These are phyloP conservation scores for Fusarium sp. DNA, from an alignment of 2,329 filamentous ascomycete genomes.

Conservation along the genomic window DNA sequence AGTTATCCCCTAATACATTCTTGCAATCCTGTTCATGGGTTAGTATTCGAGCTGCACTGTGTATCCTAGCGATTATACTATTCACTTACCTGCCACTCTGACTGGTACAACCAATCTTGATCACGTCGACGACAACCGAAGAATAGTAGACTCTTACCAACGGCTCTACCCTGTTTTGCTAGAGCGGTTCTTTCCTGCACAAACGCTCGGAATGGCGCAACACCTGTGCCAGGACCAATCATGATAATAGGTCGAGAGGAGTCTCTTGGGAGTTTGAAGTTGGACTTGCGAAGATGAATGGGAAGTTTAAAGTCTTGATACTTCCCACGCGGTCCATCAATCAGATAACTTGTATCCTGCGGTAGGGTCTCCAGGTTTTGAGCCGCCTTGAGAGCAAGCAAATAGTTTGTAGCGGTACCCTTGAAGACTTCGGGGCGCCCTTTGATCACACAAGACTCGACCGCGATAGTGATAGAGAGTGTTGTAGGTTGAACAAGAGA, in stretches of 20 bases:
- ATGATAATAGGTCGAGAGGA: slow-evolving; percentile 3
- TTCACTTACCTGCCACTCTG: slow-evolving; percentile 1
- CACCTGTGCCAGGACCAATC: slow-evolving; percentile 23
- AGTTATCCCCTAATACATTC: fast-evolving
- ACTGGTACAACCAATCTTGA: background rate
- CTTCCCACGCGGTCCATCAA: background rate
- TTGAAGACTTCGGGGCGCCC: slow-evolving; percentile 1
- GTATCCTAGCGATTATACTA: fast-evolving
- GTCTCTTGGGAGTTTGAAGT: slow-evolving; percentile 15
- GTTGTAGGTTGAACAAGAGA: slow-evolving; percentile 17
- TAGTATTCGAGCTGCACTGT: background rate
- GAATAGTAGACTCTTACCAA: slow-evolving; percentile 9
- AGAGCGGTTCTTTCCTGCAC: background rate
- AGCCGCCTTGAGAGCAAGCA: slow-evolving; percentile 15
- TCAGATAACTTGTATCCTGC: background rate
- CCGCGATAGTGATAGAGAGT: slow-evolving; percentile 16
- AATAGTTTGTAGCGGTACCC: slow-evolving; percentile 20
- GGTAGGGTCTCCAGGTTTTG: slow-evolving; percentile 1
- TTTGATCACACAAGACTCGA: slow-evolving; percentile 9
- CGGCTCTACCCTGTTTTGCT: background rate
- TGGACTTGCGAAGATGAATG: slow-evolving; percentile 8
- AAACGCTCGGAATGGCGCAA: slow-evolving; percentile 25
- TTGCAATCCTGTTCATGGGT: background rate
- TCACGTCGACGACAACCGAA: background rate
- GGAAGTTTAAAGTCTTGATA: background rate